Evolutionary conservation across 352 stramenopile genomes (phyloP), one percentile per base, ranked within the genome.

Genomic region (Phytophthora tentaculata): DNA sequence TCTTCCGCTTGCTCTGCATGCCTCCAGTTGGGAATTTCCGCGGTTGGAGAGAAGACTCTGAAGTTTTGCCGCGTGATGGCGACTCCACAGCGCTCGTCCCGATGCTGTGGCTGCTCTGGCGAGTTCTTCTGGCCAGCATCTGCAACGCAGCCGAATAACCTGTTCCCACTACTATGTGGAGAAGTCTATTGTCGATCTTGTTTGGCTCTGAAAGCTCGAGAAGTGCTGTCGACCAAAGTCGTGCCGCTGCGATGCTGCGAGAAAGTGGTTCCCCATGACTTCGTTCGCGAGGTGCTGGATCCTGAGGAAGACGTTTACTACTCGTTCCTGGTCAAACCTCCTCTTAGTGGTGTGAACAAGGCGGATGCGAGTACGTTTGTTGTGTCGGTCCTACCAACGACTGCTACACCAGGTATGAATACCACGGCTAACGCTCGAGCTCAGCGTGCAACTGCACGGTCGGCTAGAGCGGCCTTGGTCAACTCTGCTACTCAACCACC

Each of bases 281-380:
- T 68, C 45, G 35, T 88, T 14, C 49, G 29, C 0, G 44, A 64
- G 13, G 71, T 83, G 26, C 29, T 88, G 17, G 69, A 74, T 17
- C 43, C 66, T 13, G 57, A 65, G n/a, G 79, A 88, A 68, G 26
- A 76, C 3, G 56, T 45, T 4, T 90, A 84, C 54, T 88, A 90
- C 52, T 54, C 51, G 26, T 81, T 68, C 24, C 53, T 88, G 26
- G 12, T 78, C 23, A 53, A 50, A 19, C 61, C 61, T 28, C 14
- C 65, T 45, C 14, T 17, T 43, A 24, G 23, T 16, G 14, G 6
- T 3, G 41, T 29, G 3, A 14, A 23, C 2, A 17, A 49, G 6
- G 16, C 5, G n/a, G 10, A 51, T 13, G 9, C 8, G n/a, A 56
- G 32, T 9, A 2, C 23, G 17, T 23, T 7, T 26, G 10, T 9